Evolutionary conservation across 1,284 basidiomycete genomes (phyloP), one percentile per base, ranked within the genome.

Genomic region (Schizophyllum commune): DNA sequence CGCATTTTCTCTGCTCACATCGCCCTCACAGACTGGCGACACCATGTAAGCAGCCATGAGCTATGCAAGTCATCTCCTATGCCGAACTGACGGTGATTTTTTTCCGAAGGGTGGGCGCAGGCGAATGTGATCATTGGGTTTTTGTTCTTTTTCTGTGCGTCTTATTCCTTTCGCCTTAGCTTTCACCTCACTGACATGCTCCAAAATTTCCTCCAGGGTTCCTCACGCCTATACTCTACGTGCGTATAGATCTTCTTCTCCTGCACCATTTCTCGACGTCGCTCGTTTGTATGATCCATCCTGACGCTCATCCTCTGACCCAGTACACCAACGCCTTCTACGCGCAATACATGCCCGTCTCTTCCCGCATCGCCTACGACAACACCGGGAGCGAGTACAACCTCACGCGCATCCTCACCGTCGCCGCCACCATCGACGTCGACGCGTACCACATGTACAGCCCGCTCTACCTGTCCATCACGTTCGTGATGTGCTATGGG

Each of bases 371-470:
- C 33, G 79, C 84, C 1, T 90, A 75, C 66, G 86, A 89, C 67
- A 88, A 88, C 66, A 81, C 79, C 6, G 92, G 91, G 1, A 58
- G 66, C 0, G 53, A 71, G 0, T 98, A 96, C 79, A 79, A 96
- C 63, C 81, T 93, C 17, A 71, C 74, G 0, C 74, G 75, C 7
- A 88, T 98, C 54, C 73, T 96, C 58, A 84, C 76, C 19, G 58
- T 75, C 0, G 80, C 88, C 33, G 69, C 75, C 1, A 79, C 80
- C 2, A 67, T 96, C 66, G 83, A 94, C 71, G 56, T 75, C 15
- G 73, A 74, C 0, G 88, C 84, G 0, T 97, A 96, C 73, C 71
- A 83, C 61, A 75, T 71, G 1, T 98, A 98, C 70, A 94, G 91
- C 61, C 94, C 92, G 0, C 73, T 96, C 1, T 96, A 89, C 75